Evolutionary conservation across 208 protist species (phyloP), one percentile per base, ranked within the genome.

Genomic region (Porcisia hertigi): DNA sequence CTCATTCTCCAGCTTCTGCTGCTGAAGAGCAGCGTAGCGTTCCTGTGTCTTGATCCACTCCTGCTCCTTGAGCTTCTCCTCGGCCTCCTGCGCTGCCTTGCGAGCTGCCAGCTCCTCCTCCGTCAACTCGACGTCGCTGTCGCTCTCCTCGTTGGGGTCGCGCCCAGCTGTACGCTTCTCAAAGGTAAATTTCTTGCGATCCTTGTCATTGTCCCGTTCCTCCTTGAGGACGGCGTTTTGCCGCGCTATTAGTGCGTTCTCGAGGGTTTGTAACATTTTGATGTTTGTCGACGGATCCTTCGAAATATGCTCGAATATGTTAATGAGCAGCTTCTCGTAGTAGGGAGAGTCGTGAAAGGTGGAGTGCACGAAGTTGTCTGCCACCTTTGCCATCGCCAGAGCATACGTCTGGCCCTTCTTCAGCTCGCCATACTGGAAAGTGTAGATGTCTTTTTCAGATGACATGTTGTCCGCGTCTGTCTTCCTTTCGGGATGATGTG

Each of bases 391-490:
- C 76, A 92, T 84, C 6, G 90, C 92, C n/a, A 87, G 43, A 57
- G 86, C 91, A 16, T 89, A 81, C 9, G 73, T 71, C 63, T 78
- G 73, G 41, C 88, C 88, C 25, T 72, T 67, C 64, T 87, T 91
- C 30, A 91, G 87, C 45, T 95, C 90, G 62, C 86, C 87, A 76
- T 88, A 90, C 85, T 95, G 81, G 65, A 97, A 97, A 52, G 91
- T 93, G 71, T 86, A 91, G 52, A 79, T 73, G 69, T 96, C 90
- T 62, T 78, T 77, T 25, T 81, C 79, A 20, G 14, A 23, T 25
- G 76, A 77, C 81, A 85, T 85, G 55, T 54, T 76, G 65, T n/a
- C 47, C 65, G 79, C 34, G 62, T 71, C 59, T 64, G 58, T 59
- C 34, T 41, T 43, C 55, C 53, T 71, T 47, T 52, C 39, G 14